These are phyloP conservation scores for Fusarium domesticum DNA, from an alignment of 2,329 filamentous ascomycete genomes.

Conservation along the genomic window DNA sequence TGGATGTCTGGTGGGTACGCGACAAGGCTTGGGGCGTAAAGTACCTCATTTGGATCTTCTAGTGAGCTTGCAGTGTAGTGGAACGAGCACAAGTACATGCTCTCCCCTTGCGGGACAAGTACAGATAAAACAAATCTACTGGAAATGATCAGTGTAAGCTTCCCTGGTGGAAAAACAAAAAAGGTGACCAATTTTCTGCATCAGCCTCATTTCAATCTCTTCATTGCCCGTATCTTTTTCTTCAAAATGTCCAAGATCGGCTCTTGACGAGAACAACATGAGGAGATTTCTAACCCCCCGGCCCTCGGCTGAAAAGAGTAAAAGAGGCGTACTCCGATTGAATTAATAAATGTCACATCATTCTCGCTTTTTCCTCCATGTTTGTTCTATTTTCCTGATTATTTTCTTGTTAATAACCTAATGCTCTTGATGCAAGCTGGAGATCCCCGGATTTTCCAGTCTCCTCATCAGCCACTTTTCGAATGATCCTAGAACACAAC, in stretches of 20 bases:
- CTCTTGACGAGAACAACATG: neutral
- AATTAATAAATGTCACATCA: neutral
- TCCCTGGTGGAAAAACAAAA: no score
- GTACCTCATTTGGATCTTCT: neutral
- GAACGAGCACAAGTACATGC: conserved; percentile 11
- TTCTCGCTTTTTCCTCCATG: neutral
- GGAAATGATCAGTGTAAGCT: no score
- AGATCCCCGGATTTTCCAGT: neutral
- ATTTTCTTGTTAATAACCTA: neutral
- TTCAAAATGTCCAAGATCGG: neutral
- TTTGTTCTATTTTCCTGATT: neutral
- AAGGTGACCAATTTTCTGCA: neutral
- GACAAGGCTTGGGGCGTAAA: conserved; percentile 12
- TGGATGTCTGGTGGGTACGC: conserved; percentile 14
- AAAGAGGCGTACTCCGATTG: neutral
- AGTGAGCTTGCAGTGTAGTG: neutral
- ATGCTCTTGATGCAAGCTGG: neutral
- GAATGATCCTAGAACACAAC: neutral
- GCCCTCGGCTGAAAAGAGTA: neutral
- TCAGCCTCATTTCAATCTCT: neutral
- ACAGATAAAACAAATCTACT: no score
- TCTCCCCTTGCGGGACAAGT: conserved; percentile 9
- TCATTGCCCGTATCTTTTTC: neutral
- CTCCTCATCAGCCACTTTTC: conserved; percentile 4
- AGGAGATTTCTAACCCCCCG: neutral